Evolutionary conservation across 1,284 basidiomycete genomes (phyloP).

Genomic region (Cryptococcus sp.): DNA sequence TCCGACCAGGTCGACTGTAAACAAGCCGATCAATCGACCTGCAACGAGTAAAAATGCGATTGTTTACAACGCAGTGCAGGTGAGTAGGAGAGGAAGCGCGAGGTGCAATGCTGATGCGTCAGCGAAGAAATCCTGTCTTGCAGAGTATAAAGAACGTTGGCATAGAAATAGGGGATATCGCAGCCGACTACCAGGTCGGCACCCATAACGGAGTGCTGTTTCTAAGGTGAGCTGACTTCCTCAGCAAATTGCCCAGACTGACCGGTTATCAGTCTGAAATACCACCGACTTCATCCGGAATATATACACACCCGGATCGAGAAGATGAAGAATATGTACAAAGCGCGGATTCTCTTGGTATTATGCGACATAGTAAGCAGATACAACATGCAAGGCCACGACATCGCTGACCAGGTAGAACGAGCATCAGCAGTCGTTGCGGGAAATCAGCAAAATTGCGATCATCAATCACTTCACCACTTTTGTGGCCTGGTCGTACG

Average conservation of each 20-base stretch:
- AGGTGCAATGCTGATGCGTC: conserved; percentile 9
- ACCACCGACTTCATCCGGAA: conserved; percentile 95
- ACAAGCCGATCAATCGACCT: conserved; percentile 25
- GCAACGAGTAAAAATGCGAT: conserved; percentile 52
- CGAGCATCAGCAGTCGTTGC: conserved; percentile 83
- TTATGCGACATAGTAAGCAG: conserved; percentile 89
- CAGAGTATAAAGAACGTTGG: conserved; percentile 78
- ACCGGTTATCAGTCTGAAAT: conserved; percentile 63
- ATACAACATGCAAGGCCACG: conserved; percentile 11
- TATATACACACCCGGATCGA: conserved; percentile 90
- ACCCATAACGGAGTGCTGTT: conserved; percentile 89
- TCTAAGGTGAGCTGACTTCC: conserved; percentile 58
- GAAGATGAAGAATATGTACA: conserved; percentile 73
- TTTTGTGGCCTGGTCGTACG: conserved; percentile 86
- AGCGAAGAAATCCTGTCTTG: conserved; percentile 85
- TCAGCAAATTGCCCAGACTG: background rate
- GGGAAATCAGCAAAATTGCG: conserved; percentile 88
- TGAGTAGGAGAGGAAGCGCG: conserved; percentile 34
- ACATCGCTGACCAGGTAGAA: conserved; percentile 51
- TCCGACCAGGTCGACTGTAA: background rate
- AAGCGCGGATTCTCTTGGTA: conserved; percentile 78
- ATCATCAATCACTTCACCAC: conserved; percentile 89
- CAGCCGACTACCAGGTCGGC: conserved; percentile 92
- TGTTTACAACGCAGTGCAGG: conserved; percentile 62
- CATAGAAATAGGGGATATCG: conserved; percentile 92